Evolutionary conservation across 2,329 filamentous ascomycete genomes (phyloP), one percentile per base, ranked within the genome.

Genomic region (Penicillium sp.): DNA sequence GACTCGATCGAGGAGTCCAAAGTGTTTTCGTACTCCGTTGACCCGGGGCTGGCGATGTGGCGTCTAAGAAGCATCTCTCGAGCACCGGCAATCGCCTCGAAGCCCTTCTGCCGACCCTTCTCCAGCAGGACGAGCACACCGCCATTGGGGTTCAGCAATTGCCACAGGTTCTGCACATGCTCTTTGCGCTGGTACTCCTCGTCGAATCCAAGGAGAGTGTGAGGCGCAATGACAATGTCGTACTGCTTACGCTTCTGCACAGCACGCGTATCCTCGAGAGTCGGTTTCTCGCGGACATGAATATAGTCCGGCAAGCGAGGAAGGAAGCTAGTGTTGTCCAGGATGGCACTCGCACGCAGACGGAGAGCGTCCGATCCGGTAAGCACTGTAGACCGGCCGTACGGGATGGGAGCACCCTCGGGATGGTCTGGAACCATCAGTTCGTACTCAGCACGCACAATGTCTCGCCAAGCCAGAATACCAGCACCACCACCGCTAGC

Each of bases 321-420:
- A 6, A 98, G 76, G 63, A 98, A 96, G 0, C 87, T 94, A 0
- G 93, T 97, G 65, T 96, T 85, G 34, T 94, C 79, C 9, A 98
- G 73, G 53, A 97, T 80, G 13, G 75, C 76, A 55, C 89, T 88
- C 25, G 89, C 76, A 29, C 90, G 85, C 47, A 86, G 76, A 13
- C 90, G 82, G 27, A 98, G 74, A 2, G 82, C 73, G 52, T 89
- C 81, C 0, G 88, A 86, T 0, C 84, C 89, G 2, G 87, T 82
- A 3, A 97, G 72, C 1, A 95, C 90, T 0, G 88, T 90, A 46
- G 86, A 85, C 65, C 85, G 89, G 1, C 88, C 87, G 3, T 74
- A 60, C 25, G 68, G 65, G 4, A 74, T 65, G 0, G 68, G 63
- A 1, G 69, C 74, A 9, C 65, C 67, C 27, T 69, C 66, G 4